A percentile compares a stretch with the other conserved stretches of the same genome.
phyloP scores from a whole-genome alignment of 345 rosid species.

The Citrus sp. region DNA sequence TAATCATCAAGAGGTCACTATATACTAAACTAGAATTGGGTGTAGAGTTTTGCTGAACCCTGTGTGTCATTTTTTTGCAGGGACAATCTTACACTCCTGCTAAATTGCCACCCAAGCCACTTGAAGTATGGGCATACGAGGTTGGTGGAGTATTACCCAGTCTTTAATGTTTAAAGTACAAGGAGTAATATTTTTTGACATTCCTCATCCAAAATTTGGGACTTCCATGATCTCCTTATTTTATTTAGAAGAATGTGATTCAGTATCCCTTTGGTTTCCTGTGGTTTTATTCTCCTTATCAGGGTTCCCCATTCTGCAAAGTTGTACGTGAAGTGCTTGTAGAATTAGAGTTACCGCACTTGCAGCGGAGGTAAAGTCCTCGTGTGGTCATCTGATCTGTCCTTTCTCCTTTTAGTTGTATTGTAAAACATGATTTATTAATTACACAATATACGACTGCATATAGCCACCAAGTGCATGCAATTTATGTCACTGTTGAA shows the following conservation, averaged over 20 bases:
- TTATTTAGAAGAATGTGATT: background rate
- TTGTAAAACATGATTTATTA: background rate
- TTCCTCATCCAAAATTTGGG: slow-evolving; percentile 3
- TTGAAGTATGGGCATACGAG: slow-evolving; percentile 90
- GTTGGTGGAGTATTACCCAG: slow-evolving; percentile 25
- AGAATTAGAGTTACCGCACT: slow-evolving; percentile 80
- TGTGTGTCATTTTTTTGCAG: slow-evolving; percentile 37
- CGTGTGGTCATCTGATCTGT: background rate
- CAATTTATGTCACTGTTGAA: background rate
- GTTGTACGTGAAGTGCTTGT: slow-evolving; percentile 80
- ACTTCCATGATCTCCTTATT: background rate
- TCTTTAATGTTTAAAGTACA: background rate
- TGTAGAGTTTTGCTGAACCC: background rate
- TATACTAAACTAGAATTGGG: background rate
- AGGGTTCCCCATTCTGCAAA: slow-evolving; percentile 94
- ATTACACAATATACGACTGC: background rate
- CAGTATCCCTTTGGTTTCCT: background rate
- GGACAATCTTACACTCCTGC: slow-evolving; percentile 69
- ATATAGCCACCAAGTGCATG: background rate
- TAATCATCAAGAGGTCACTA: background rate
- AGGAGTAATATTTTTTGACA: background rate
- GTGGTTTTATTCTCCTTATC: slow-evolving; percentile 13
- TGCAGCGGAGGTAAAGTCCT: slow-evolving; percentile 53
- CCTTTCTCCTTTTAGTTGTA: background rate
- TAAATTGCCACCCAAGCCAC: slow-evolving; percentile 81